Base-by-base conservation (phyloP, 352 stramenopile species). In the Globisporangium uncinulatum region DNA sequence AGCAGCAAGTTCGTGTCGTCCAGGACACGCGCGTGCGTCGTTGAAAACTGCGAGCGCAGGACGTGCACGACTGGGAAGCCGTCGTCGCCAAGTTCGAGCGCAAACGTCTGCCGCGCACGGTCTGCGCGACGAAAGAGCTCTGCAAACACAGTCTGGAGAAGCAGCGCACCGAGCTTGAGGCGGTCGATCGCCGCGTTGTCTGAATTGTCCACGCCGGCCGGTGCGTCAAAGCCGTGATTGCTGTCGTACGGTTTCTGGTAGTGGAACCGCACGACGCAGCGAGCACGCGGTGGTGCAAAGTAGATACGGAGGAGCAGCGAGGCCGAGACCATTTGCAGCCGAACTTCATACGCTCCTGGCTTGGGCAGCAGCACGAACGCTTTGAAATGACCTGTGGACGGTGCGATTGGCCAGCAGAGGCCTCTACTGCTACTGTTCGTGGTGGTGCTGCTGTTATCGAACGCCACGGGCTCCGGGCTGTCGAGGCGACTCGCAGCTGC, bases 171-270 rank as follows among this genome's bases (percentile, higher is more conserved):
- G 43, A 85, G 77, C 3, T 67, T 78, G 41, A 89, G 74, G 49
- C 68, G 74, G 11, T 65, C 59, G 41, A 83, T 69, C 0, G 76
- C 79, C 10, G 71, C 71, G n/a, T 66, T 48, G 58, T 85, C 72
- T 24, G 74, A 86, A 54, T 83, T 85, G 66, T 87, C 74, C 24
- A 73, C 60, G 0, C 67, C 71, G 0, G 54, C 56, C 0, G 79
- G 76, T 4, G 76, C 76, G 32, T 89, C 79, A 53, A 89, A 87
- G 13, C 79, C 74, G 20, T 83, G 62, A 54, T 65, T 44, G 20
- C 50, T 67, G 53, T 89, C 79, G 2, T 34, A 59, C 29, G 72
- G 74, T 43, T 78, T 81, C 57, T 89, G 79, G 59, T 86, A 89
- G 69, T 89, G 72, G 49, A 89, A 89, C 39, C 72, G 74, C 14